phyloP scores from a whole-genome alignment of 257 asterid species.

The Verbena officinalis region DNA sequence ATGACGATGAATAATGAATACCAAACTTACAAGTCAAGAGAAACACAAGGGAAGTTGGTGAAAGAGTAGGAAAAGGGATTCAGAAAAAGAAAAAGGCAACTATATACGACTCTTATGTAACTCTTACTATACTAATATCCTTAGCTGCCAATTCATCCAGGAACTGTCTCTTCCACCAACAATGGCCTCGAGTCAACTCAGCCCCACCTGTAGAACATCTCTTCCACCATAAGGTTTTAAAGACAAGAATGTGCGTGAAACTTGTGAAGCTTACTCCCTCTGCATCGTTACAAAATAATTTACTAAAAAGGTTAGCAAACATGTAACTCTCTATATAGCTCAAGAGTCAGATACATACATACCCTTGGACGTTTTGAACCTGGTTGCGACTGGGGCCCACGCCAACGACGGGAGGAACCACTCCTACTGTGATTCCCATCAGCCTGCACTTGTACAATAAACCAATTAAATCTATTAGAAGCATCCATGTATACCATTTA shows the following conservation, averaged over 20 bases:
- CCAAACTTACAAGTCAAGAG: neutral
- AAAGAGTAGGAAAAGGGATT: slow-evolving; percentile 6
- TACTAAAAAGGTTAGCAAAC: neutral
- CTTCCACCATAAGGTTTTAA: slow-evolving; percentile 15
- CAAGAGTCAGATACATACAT: slow-evolving; percentile 15
- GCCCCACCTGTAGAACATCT: neutral
- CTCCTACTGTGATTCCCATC: slow-evolving; percentile 40
- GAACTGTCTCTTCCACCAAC: neutral
- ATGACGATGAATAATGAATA: slow-evolving; percentile 26
- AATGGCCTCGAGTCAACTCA: neutral
- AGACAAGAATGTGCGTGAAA: neutral
- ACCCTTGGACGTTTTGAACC: slow-evolving; percentile 65
- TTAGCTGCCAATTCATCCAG: slow-evolving; percentile 20
- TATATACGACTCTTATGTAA: slow-evolving; percentile 24
- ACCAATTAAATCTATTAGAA: slow-evolving; percentile 1
- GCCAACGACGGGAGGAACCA: slow-evolving; percentile 41
- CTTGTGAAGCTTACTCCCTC: slow-evolving; percentile 37
- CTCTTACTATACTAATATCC: neutral
- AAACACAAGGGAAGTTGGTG: neutral
- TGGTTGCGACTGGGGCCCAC: slow-evolving; percentile 37
- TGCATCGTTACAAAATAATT: slow-evolving; percentile 31
- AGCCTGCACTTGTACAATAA: slow-evolving; percentile 34
- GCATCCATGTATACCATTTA: neutral
- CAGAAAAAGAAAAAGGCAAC: neutral
- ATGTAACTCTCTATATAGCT: neutral